Base-by-base conservation (phyloP, 1,139 yeast species). In the Hanseniaspora uvarum region DNA sequence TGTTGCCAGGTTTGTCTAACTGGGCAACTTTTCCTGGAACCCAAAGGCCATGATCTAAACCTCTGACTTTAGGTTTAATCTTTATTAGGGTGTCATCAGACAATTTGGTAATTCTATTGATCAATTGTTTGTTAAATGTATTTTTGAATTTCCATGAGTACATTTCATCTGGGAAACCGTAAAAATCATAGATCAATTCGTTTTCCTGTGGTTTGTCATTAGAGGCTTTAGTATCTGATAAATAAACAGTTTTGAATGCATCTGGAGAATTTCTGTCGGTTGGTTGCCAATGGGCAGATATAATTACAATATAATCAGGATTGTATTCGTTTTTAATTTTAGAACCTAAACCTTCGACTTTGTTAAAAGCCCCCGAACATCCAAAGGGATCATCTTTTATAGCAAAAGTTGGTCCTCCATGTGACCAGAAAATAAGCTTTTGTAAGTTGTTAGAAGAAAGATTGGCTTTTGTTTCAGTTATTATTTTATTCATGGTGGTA, bases 11-110 rank as follows among this genome's bases (percentile, higher is more conserved):
- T 30, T 59, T 60, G 40, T 73, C 71, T 23, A 80, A 75, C 60
- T 84, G 83, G 2, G 86, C 87, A 26, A 82, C 83, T 61, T 82
- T 80, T 56, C 81, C 73, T 0, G 94, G 89, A 1, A 82, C 87
- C 88, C 92, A 85, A 3, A 75, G 83, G 1, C 94, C 94, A 66
- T 85, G 94, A 63, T 85, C 94, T 21, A 85, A 65, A 4, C 94
- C 94, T 55, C 94, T 70, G 19, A 68, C 64, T 0, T 69, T 64
- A 19, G 78, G 59, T 33, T 68, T 67, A 1, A 80, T 68, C 1
- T 69, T 60, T 48, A 83, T 70, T 5, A 12, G 21, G 1, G 46
- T 7, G 58, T 16, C 61, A 59, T 38, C 33, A 24, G 53, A 51
- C 19, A 47, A 45, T 4, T 47, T 38, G 30, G 52, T 47, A 18